Percentiles rank a stretch among this genome's conserved stretches.
phyloP scores from a whole-genome alignment of 2,329 filamentous ascomycete species.

The Verticillium nubilum region DNA sequence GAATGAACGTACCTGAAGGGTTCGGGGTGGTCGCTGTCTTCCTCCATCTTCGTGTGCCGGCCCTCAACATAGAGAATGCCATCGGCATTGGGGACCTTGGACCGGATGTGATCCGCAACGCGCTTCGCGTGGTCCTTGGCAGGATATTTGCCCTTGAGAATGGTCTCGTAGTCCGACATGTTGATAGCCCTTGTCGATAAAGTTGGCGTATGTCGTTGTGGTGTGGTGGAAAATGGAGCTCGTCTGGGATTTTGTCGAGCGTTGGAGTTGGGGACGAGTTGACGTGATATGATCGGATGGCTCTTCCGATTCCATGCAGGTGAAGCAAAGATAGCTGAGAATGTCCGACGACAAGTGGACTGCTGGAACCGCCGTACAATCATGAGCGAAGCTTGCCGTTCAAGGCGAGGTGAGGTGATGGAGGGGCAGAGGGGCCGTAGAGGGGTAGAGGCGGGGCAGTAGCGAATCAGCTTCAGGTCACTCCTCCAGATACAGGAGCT shows the following conservation, averaged over 20 bases:
- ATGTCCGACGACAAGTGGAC: neutral
- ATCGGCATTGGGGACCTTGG: constrained; percentile 55
- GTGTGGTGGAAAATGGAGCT: neutral
- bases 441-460: neutral
- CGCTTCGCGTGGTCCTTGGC: constrained; percentile 81
- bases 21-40: constrained; percentile 81
- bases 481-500: neutral
- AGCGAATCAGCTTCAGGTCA: neutral
- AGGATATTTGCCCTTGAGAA: constrained; percentile 64
- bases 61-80: constrained; percentile 87
- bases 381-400: neutral
- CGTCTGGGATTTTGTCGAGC: neutral
- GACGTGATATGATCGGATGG: neutral
- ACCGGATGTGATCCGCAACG: constrained; percentile 73
- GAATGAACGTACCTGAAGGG: constrained; percentile 62
- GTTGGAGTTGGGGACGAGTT: neutral
- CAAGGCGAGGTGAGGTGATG: neutral
- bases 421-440: neutral
- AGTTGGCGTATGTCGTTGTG: neutral
- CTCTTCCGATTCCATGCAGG: neutral
- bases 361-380: neutral
- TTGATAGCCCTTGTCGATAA: neutral
- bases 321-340: neutral
- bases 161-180: constrained; percentile 35
- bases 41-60: constrained; percentile 72